Base-by-base conservation (phyloP, 2,329 filamentous ascomycete species). In the Penicillium sp. region DNA sequence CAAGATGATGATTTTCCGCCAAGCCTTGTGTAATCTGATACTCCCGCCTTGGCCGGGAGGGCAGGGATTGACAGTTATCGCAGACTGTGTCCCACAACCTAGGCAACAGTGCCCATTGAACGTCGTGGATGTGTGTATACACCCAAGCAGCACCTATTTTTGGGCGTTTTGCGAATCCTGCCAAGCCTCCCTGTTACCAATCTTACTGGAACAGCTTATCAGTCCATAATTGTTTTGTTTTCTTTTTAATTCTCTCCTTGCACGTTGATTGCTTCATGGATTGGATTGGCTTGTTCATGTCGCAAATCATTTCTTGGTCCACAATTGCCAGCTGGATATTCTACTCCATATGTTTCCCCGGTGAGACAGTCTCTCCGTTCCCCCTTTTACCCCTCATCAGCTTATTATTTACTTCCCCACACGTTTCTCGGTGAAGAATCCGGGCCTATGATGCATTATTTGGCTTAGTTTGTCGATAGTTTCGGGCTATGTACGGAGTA, bases 11-110 rank as follows among this genome's bases (percentile, higher is more conserved):
- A 56, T 63, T 56, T 62, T 60, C 63, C 43, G 65, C 63, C 65
- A 67, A 67, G 65, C 56, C 61, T 63, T 62, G 53, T 57, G 53
- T 49, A 58, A 49, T 67, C 57, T 65, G 64, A 66, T 65, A 60
- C 50, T 56, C 47, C 57, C 62, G 63, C 53, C 65, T 66, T 65
- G 65, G 62, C 59, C 41, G 37, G 57, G 59, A 61, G 59, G 54
- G 55, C 41, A 56, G 62, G 62, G 58, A 58, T 54, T 54, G 27
- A 48, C 50, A 31, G 42, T 52, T 49, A 52, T 59, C 42, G 57
- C 50, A 47, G 31, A 56, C 58, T 54, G 54, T 57, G 62, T 59
- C 59, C 33, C 63, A 66, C 58, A 53, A 40, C 56, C 56, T 40
- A 59, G 49, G 52, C 43, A 59, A 37, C 37, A 25, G 37, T 56